Evolutionary conservation across 345 rosid species (phyloP).

Genomic region (Populus simonii): DNA sequence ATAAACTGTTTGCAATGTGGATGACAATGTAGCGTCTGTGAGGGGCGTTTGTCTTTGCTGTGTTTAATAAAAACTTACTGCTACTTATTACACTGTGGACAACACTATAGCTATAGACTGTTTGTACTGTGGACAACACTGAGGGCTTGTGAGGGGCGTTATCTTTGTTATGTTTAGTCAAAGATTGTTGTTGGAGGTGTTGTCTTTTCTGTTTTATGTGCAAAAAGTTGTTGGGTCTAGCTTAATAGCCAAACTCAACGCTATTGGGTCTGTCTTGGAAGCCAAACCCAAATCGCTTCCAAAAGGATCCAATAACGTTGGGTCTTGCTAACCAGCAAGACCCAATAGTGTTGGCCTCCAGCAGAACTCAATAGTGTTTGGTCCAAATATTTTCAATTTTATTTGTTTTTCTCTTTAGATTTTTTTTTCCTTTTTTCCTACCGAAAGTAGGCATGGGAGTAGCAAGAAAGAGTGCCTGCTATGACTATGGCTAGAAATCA

Average conservation of each 20-base stretch:
- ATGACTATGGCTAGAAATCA: too few relatives aligned
- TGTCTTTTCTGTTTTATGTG: too few relatives aligned
- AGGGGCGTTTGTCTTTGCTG: fast-evolving
- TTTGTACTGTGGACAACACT: fast-evolving
- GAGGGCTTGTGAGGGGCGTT: fast-evolving
- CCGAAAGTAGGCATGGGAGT: too few relatives aligned
- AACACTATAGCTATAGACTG: fast-evolving
- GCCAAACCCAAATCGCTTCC: fast-evolving
- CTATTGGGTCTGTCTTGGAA: fast-evolving
- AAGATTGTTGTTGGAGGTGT: fast-evolving
- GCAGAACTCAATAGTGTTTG: too few relatives aligned
- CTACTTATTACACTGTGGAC: too few relatives aligned
- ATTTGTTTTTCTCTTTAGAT: too few relatives aligned
- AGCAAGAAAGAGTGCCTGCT: too few relatives aligned
- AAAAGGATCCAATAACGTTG: fast-evolving
- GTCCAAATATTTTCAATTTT: fast-evolving
- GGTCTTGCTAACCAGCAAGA: fast-evolving
- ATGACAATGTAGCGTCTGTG: fast-evolving
- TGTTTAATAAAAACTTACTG: too few relatives aligned
- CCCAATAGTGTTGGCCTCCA: fast-evolving
- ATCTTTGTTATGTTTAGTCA: fast-evolving
- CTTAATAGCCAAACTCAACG: fast-evolving
- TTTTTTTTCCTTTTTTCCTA: too few relatives aligned
- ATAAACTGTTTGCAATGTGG: fast-evolving
- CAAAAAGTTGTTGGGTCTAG: fast-evolving